Evolutionary conservation across 768 basidiomycete species (phyloP).

Genomic region (Pisolithus albus): DNA sequence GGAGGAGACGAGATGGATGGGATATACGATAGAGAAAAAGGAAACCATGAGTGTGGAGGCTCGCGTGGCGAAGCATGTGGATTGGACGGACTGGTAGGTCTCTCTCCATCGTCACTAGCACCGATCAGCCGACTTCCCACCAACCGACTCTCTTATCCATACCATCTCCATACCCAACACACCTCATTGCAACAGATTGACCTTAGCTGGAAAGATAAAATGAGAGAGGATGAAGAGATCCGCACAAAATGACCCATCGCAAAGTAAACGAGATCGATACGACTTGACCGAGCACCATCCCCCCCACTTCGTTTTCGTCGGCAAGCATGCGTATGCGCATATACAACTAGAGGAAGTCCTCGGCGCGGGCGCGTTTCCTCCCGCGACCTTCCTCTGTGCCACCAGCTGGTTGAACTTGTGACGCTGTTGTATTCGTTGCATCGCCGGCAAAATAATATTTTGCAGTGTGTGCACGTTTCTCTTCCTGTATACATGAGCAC

Average conservation of each 20-base stretch:
- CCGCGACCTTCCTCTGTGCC: constrained; percentile 59
- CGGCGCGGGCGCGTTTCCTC: constrained; percentile 79
- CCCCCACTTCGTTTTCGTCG: background rate
- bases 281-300: constrained; percentile 4
- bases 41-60: constrained; percentile 14
- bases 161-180: background rate
- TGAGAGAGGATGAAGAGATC: constrained; percentile 25
- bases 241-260: constrained; percentile 22
- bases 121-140: background rate
- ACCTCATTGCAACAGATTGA: no score
- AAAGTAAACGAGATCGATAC: background rate
- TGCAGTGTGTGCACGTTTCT: constrained; percentile 58
- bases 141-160: background rate
- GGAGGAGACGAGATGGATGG: background rate
- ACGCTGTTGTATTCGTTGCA: constrained; percentile 20
- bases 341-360: constrained; percentile 62
- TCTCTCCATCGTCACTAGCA: constrained; percentile 18
- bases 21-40: constrained; percentile 4
- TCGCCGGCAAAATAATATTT: constrained; percentile 53
- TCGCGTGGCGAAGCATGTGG: constrained; percentile 19
- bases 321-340: no score
- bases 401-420: constrained; percentile 10
- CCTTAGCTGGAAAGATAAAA: constrained; percentile 11
- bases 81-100: constrained; percentile 31
- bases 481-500: constrained; percentile 47